Evolutionary conservation across 345 rosid species (phyloP).

Genomic region (Pelargonium nanum): DNA sequence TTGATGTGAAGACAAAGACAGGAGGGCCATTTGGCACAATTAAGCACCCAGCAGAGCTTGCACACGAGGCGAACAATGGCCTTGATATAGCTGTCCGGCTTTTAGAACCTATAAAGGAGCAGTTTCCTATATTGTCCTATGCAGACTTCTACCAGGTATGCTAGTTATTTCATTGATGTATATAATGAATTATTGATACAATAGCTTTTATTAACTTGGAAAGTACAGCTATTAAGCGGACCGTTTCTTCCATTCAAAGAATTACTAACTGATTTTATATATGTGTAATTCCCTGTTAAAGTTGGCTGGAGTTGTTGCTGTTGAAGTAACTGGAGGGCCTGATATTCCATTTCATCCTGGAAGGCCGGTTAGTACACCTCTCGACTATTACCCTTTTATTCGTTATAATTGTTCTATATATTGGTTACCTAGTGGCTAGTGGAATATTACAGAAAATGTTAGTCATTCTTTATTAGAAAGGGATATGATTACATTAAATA

Average conservation of each 20-base stretch:
- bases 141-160: conserved; percentile 78
- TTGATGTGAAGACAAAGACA: conserved; percentile 52
- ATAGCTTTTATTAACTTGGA: not conserved
- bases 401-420: too few species aligned
- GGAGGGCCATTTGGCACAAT: conserved; percentile 96
- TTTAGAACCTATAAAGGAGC: conserved; percentile 57
- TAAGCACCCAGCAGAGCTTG: conserved; percentile 51
- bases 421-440: too few species aligned
- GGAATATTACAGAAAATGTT: too few species aligned
- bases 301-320: conserved; percentile 85
- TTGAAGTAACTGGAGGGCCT: conserved; percentile 79
- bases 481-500: too few species aligned
- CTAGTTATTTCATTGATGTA: not conserved
- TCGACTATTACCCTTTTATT: not conserved
- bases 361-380: conserved; percentile 36
- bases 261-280: not conserved
- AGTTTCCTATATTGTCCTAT: conserved; percentile 56
- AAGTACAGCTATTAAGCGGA: not conserved
- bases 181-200: not conserved
- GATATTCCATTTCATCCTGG: conserved; percentile 88
- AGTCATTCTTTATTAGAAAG: too few species aligned
- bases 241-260: not conserved
- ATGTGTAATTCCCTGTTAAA: conserved; percentile 10
- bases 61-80: conserved; percentile 74
- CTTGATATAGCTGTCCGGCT: conserved; percentile 81